These are phyloP conservation scores for Penicillium frequentans DNA, from an alignment of 2,329 filamentous ascomycete genomes.

Conservation along the genomic window DNA sequence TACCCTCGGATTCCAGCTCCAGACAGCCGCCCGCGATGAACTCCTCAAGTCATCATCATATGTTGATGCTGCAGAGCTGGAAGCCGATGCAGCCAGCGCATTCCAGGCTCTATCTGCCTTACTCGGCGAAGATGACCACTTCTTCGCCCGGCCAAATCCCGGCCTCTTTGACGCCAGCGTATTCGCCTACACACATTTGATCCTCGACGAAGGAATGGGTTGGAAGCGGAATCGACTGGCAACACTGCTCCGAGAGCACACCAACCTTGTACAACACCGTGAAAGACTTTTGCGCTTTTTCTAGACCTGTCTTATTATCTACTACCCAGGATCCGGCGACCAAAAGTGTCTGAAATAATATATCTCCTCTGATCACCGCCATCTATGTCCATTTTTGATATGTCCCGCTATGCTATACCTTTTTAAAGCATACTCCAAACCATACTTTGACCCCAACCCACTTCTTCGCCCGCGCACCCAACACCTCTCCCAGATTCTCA, in stretches of 20 bases:
- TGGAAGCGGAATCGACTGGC: slow-evolving; percentile 66
- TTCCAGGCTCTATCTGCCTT: slow-evolving; percentile 62
- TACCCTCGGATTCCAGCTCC: slow-evolving; percentile 66
- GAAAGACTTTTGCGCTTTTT: slow-evolving; percentile 59
- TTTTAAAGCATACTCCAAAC: slow-evolving; percentile 53
- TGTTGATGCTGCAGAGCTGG: slow-evolving; percentile 58
- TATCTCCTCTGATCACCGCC: slow-evolving; percentile 2
- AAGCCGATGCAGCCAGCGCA: slow-evolving; percentile 62
- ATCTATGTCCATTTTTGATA: background rate
- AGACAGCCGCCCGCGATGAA: slow-evolving; percentile 70
- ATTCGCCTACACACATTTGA: slow-evolving; percentile 83
- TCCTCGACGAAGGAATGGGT: slow-evolving; percentile 64
- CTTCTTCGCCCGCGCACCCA: slow-evolving; percentile 63
- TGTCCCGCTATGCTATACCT: slow-evolving; percentile 16
- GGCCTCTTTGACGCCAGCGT: slow-evolving; percentile 83
- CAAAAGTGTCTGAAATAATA: slow-evolving; percentile 4
- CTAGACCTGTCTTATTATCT: slow-evolving; percentile 24
- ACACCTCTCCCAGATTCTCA: slow-evolving; percentile 56
- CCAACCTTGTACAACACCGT: slow-evolving; percentile 66
- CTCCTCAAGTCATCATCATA: slow-evolving; percentile 62
- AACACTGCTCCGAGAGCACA: slow-evolving; percentile 56
- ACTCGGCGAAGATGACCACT: slow-evolving; percentile 60
- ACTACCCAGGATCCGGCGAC: slow-evolving; percentile 3
- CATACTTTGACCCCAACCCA: slow-evolving; percentile 61
- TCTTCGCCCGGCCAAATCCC: slow-evolving; percentile 60